These are phyloP conservation scores for Allium sativum DNA, from an alignment of 106 monocot genomes.

Conservation along the genomic window DNA sequence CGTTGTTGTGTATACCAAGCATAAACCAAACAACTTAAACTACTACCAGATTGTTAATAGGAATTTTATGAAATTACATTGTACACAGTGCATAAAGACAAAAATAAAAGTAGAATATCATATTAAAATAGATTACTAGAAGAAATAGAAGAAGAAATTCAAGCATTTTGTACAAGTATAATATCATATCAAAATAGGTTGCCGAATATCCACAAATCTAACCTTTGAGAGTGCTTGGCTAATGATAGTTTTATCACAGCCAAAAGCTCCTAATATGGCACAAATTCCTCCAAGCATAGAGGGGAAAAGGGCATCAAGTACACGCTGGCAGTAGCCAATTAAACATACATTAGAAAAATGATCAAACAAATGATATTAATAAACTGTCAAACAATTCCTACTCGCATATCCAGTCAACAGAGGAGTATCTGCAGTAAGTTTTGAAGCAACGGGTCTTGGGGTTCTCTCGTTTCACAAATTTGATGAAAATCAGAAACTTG, in stretches of 20 bases:
- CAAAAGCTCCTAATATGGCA: constrained; percentile 99
- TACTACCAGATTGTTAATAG: too few species aligned
- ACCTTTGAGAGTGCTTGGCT: constrained; percentile 99
- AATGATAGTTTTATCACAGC: constrained; percentile 99
- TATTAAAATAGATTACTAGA: constrained; percentile 97
- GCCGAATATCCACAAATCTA: not conserved
- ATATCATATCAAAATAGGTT: not conserved
- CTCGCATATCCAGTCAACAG: constrained; percentile 92
- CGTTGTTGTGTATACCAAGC: too few species aligned
- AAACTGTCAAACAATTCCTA: not conserved
- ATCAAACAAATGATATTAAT: too few species aligned
- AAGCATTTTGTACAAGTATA: not conserved
- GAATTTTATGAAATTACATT: too few species aligned
- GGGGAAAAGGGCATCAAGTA: constrained; percentile 97
- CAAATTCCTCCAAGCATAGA: constrained; percentile 99
- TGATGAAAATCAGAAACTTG: too few species aligned
- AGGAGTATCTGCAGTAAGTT: constrained; percentile 96
- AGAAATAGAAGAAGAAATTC: not conserved
- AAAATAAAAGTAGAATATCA: too few species aligned
- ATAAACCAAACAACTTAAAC: too few species aligned
- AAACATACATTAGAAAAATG: too few species aligned
- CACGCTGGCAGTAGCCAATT: constrained; percentile 44
- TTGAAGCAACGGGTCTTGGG: constrained; percentile 86
- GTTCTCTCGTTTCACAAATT: too few species aligned
- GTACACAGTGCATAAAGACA: too few species aligned